Conservation (phyloP, 495 filamentous ascomycete species). For the Physcia stellaris region DNA sequence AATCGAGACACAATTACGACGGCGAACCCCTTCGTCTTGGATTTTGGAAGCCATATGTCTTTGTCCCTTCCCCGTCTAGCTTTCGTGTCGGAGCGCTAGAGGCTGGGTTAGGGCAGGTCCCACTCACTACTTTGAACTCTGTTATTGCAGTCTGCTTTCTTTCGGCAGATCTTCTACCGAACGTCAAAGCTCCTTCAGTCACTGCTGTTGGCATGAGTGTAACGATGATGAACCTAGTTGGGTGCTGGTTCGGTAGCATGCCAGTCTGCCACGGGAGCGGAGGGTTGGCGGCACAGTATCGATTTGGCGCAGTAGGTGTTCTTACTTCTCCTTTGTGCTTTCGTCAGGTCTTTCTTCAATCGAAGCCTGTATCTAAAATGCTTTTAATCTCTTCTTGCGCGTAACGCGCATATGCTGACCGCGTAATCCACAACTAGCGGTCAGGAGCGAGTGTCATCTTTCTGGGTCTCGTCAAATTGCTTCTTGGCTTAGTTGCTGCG, state of each 20-base stretch:
- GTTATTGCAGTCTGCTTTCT: constrained; percentile 73
- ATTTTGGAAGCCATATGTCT: constrained; percentile 34
- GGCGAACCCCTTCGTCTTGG: constrained; percentile 30
- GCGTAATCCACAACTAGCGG: too few relatives aligned
- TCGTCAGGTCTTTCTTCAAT: too few relatives aligned
- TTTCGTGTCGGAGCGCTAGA: constrained; percentile 36
- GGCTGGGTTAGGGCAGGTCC: constrained; percentile 70
- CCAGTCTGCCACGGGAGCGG: constrained; percentile 90
- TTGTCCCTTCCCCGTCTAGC: constrained; percentile 29
- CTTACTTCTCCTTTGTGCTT: too few relatives aligned
- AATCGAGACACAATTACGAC: constrained; percentile 13
- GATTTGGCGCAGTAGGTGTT: constrained; percentile 85
- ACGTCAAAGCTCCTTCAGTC: constrained; percentile 47
- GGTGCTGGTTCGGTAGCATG: constrained; percentile 90
- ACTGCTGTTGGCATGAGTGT: constrained; percentile 72
- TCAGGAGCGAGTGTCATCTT: constrained; percentile 73
- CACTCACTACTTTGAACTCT: constrained; percentile 82
- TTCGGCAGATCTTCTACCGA: constrained; percentile 57
- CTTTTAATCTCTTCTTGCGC: too few relatives aligned
- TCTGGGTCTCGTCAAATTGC: constrained; percentile 61
- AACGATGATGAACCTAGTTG: constrained; percentile 64
- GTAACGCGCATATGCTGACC: too few relatives aligned
- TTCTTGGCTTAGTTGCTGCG: constrained; percentile 61
- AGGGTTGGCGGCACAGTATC: constrained; percentile 75
- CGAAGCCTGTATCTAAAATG: too few relatives aligned